Base-by-base conservation (phyloP, 1,284 basidiomycete genomes). In the Trichosporon inkin region DNA sequence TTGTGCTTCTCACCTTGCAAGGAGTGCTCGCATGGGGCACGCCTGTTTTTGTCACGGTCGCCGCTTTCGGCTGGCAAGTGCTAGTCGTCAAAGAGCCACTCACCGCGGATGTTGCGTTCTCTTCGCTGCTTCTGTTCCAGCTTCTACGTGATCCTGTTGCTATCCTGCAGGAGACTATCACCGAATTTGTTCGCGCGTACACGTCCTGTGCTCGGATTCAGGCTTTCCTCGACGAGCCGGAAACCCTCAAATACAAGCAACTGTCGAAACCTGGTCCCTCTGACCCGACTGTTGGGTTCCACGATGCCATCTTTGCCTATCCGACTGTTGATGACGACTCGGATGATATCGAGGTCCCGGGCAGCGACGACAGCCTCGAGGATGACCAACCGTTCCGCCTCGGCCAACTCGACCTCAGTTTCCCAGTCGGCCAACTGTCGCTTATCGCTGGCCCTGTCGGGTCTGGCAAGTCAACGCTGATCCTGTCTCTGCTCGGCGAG, bases 381-480 rank as follows among this genome's bases (percentile, higher is more conserved):
- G 55, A 47, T 0, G 67, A 32, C 7, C 67, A 60, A 16, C 70
- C 53, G 24, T 84, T 83, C 73, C 64, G 68, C 14, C 72, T 84
- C 2, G 71, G 76, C 4, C 73, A 81, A 39, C 67, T 83, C 39
- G 74, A 81, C 66, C 65, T 84, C 16, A 66, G 66, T 3, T 82
- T 81, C 70, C 80, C 80, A 3, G 61, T 65, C 0, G 75, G 78
- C n/a, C 58, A 73, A 36, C 69, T 81, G 16, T 76, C 71, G 54
- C 67, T 81, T 52, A 64, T 81, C 17, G 69, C 76, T 24, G 80
- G 81, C 1, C 71, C 81, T 2, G 82, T 83, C 20, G 82, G 82
- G 6, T 78, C 73, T 2, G 83, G 83, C 11, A 92, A 92, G 78
- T 88, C 88, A 0, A 87, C 88, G 0, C 75, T 90, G 6, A 78